These are phyloP conservation scores for Tolypocladium amazonense DNA, from an alignment of 2,329 filamentous ascomycete species.

Conservation along the genomic window DNA sequence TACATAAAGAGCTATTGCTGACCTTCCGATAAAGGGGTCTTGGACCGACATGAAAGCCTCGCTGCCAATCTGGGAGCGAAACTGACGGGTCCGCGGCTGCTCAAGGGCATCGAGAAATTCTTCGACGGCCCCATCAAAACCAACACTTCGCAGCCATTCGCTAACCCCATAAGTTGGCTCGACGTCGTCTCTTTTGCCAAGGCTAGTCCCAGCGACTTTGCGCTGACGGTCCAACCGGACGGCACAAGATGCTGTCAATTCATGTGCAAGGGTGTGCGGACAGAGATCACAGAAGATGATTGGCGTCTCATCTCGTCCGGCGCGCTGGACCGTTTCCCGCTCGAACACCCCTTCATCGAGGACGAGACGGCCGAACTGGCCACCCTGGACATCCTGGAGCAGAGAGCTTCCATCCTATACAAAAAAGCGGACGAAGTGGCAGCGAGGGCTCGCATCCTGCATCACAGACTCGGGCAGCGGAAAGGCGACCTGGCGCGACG, in stretches of 20 bases:
- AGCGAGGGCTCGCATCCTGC: slow-evolving; percentile 58
- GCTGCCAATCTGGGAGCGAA: slow-evolving; percentile 78
- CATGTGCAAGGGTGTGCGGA: slow-evolving; percentile 66
- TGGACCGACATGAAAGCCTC: slow-evolving; percentile 78
- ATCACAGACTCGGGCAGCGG: slow-evolving; percentile 52
- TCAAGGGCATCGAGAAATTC: slow-evolving; percentile 76
- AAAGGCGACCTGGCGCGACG: slow-evolving; percentile 19
- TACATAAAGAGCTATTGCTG: slow-evolving; percentile 1
- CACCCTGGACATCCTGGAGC: slow-evolving; percentile 74
- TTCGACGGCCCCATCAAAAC: slow-evolving; percentile 69
- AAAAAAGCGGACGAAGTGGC: slow-evolving; percentile 69
- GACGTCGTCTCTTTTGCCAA: slow-evolving; percentile 80
- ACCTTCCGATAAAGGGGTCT: slow-evolving; percentile 42
- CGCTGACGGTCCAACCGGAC: slow-evolving; percentile 56
- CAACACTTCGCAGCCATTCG: slow-evolving; percentile 42
- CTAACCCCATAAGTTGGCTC: slow-evolving; percentile 63
- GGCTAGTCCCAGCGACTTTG: slow-evolving; percentile 68
- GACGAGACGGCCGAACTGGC: slow-evolving; percentile 80
- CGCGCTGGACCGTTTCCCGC: slow-evolving; percentile 67
- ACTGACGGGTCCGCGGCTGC: slow-evolving; percentile 68
- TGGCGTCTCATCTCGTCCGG: slow-evolving; percentile 76
- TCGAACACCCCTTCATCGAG: slow-evolving; percentile 70
- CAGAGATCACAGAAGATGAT: slow-evolving; percentile 83
- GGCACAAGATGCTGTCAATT: slow-evolving; percentile 70
- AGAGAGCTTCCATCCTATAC: slow-evolving; percentile 64